phyloP scores from a whole-genome alignment of 2,329 filamentous ascomycete genomes.

The Fusarium beomiforme region DNA sequence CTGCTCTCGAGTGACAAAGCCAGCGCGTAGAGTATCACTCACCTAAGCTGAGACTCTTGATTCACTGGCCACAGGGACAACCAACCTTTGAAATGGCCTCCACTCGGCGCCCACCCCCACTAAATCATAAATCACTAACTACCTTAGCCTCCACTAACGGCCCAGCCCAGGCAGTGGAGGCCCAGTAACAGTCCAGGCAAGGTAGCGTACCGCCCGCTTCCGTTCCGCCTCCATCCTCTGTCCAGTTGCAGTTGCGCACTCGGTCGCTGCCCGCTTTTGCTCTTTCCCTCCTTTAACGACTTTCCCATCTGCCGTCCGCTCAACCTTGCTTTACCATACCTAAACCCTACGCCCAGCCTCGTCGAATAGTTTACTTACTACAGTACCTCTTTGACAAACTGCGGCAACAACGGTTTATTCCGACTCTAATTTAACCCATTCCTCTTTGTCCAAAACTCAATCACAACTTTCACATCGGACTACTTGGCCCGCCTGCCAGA shows the following conservation, averaged over 20 bases:
- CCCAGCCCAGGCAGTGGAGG: background rate
- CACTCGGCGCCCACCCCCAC: constrained; percentile 5
- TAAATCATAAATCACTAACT: background rate
- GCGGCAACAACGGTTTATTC: constrained; percentile 6
- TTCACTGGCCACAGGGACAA: constrained; percentile 19
- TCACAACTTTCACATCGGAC: constrained; percentile 8
- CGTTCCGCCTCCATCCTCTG: constrained; percentile 25
- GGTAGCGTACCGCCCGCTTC: constrained; percentile 12
- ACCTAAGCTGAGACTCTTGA: constrained; percentile 18
- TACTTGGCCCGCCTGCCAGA: constrained; percentile 34
- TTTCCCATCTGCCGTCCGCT: constrained; percentile 32
- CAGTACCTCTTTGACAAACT: constrained; percentile 17
- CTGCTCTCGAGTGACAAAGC: background rate
- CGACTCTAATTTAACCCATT: constrained; percentile 11
- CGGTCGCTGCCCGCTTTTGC: background rate
- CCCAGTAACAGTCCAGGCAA: no score
- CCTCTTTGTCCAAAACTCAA: background rate
- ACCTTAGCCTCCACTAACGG: background rate
- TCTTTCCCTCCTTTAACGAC: constrained; percentile 37
- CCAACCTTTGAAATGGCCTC: constrained; percentile 19
- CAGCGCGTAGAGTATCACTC: constrained; percentile 25
- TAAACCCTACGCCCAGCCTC: constrained; percentile 34
- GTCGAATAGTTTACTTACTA: constrained; percentile 3
- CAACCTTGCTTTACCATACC: constrained; percentile 24
- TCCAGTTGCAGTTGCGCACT: background rate